phyloP scores from a whole-genome alignment of 169 alveolate genomes.

The Babesia bigemina region DNA sequence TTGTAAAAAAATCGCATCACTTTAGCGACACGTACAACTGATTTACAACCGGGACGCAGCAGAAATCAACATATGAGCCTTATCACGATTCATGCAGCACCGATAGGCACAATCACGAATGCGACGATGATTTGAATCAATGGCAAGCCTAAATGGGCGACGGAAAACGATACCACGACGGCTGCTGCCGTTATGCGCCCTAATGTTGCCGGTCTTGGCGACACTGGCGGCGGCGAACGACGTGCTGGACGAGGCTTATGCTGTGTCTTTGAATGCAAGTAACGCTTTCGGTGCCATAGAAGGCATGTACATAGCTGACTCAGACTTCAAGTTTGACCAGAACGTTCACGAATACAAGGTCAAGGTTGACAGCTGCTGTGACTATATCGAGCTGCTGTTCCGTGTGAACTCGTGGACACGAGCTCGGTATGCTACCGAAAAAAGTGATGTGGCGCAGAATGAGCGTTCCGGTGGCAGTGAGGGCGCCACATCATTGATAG shows the following conservation, averaged over 20 bases:
- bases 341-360: slow-evolving; percentile 17
- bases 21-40: no score
- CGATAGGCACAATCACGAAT: no score
- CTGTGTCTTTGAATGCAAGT: no score
- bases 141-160: neutral
- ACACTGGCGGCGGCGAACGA: neutral
- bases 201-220: neutral
- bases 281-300: no score
- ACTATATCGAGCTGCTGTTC: slow-evolving; percentile 21
- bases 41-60: no score
- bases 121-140: neutral
- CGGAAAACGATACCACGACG: neutral
- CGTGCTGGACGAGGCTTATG: neutral
- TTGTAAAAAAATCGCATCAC: no score
- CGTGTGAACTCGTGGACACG: slow-evolving; percentile 46
- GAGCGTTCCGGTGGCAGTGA: neutral
- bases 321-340: slow-evolving; percentile 22
- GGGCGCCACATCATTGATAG: neutral
- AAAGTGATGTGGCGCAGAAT: neutral
- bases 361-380: slow-evolving; percentile 24
- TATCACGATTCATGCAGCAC: no score
- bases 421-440: neutral
- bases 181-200: neutral
- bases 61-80: no score
- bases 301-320: slow-evolving; percentile 42